Base-by-base conservation (phyloP, 352 stramenopile genomes). In the Phytopythium helicoides region DNA sequence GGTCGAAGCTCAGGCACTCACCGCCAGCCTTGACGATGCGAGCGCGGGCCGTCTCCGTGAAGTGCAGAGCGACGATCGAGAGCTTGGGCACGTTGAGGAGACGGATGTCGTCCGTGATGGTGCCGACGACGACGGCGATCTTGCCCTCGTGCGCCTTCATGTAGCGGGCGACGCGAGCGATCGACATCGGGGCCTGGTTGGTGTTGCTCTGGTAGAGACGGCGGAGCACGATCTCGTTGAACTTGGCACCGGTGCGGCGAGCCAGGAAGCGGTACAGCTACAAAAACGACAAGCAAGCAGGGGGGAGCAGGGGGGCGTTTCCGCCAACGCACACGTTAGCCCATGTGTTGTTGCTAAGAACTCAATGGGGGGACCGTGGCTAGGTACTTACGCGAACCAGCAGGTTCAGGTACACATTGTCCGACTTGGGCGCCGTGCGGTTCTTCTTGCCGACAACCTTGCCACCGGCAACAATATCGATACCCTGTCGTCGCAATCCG, bases 1-100 rank as follows among this genome's bases (percentile, higher is more conserved):
- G 97, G 80, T 99, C 97, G 62, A 99, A 98, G 64, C 97, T 99
- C 55, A 99, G 74, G 86, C 96, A 99, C 81, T 99, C 96, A 69
- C 98, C 98, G 56, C 98, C 98, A 59, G 97, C 95, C 64, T 97
- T 95, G 56, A 98, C 62, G 78, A 99, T 99, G 66, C 97, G 94
- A 54, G 96, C 96, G 65, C 97, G 94, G 26, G 97, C 97, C 52
- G 82, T 90, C 73, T 99, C 97, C n/a, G 97, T 99, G 67, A 99
- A 99, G 60, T 85, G 87, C 16, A 99, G 89, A 10, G 97, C 97
- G 59, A 95, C 97, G 46, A 99, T 81, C 40, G 84, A 94, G 61
- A 99, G 75, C 81, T 98, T 98, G 40, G 96, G 96, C 55, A 98
- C 87, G 64, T 97, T 96, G 56, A 92, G 70, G 65, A 99, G 92